Evolutionary conservation across 176 grass and related monocot species (phyloP), one percentile per base, ranked within the genome.

Genomic region (Ensete glaucum): DNA sequence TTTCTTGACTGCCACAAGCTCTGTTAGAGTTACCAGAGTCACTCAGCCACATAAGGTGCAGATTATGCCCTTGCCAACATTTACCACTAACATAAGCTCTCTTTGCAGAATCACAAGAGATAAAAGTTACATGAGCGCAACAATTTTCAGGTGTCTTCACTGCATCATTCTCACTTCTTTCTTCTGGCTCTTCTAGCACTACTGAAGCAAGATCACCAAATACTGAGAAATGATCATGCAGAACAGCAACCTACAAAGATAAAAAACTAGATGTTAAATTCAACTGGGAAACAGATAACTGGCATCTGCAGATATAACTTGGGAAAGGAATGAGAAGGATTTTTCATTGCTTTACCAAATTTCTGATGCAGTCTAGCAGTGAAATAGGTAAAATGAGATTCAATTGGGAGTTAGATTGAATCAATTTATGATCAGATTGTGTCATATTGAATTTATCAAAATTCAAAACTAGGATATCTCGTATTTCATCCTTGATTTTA

Each of bases 191-290:
- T 87, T 99, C 88, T 62, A 99, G 72, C 60, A 83, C 73, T 82
- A 99, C 71, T 84, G 88, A 94, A 55, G 88, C 81, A 64, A 99
- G 75, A 67, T 91, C 91, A 57, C 95, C 95, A 71, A 94, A 99
- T 71, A 86, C 87, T 77, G 88, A 74, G 21, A 99, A 99, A 84
- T 99, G 90, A 73, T 94, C 95, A 76, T 79, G 87, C 78, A 99
- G 84, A 73, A 82, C 60, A 82, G 84, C 85, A 73, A 94, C 86
- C 95, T 99, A 87, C 59, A 29, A 79, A 50, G 21, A 71, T 21
- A 25, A 75, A 26, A 71, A 23, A 62, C 29, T 67, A 55, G 20
- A 22, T 50, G 48, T 11, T 14, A 84, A 68, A 75, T 64, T n/a
- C n/a, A n/a, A 68, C 55, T 34, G 75, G 19, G 20, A 56, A 82